These are phyloP conservation scores for Dryas drummondii DNA, from an alignment of 306 rosid species.

Conservation along the genomic window DNA sequence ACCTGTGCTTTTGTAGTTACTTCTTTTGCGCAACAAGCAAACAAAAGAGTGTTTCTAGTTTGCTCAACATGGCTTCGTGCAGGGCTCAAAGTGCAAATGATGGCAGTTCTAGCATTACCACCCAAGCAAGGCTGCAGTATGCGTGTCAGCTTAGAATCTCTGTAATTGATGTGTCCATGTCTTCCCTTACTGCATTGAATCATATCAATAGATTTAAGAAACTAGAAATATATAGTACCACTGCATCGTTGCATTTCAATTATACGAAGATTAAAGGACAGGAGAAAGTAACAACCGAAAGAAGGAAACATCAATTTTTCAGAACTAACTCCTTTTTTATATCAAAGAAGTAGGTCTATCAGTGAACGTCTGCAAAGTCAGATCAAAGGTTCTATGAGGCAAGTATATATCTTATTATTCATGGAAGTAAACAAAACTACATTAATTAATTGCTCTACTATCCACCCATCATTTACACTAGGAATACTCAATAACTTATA, in stretches of 20 bases:
- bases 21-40: slow-evolving; percentile 97
- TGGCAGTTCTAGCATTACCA: slow-evolving; percentile 99
- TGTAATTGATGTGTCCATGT: slow-evolving; percentile 87
- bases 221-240: background rate
- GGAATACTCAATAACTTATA: background rate
- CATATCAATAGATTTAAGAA: slow-evolving; percentile 22
- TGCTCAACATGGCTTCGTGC: slow-evolving; percentile 96
- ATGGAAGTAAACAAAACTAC: slow-evolving; percentile 5
- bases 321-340: background rate
- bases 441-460: background rate
- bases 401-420: background rate
- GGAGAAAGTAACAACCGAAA: background rate
- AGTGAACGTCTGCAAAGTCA: background rate
- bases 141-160: slow-evolving; percentile 97
- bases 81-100: slow-evolving; percentile 96
- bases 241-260: no score
- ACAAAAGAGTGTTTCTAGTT: slow-evolving; percentile 95
- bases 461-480: background rate
- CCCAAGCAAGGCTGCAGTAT: slow-evolving; percentile 95
- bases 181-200: slow-evolving; percentile 79
- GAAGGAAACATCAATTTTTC: background rate
- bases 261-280: background rate
- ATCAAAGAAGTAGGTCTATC: background rate
- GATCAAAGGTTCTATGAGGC: background rate
- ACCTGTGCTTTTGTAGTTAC: slow-evolving; percentile 97